Evolutionary conservation across 108 stramenopile species (phyloP), one percentile per base, ranked within the genome.

Genomic region (Schizochytrium sp.): DNA sequence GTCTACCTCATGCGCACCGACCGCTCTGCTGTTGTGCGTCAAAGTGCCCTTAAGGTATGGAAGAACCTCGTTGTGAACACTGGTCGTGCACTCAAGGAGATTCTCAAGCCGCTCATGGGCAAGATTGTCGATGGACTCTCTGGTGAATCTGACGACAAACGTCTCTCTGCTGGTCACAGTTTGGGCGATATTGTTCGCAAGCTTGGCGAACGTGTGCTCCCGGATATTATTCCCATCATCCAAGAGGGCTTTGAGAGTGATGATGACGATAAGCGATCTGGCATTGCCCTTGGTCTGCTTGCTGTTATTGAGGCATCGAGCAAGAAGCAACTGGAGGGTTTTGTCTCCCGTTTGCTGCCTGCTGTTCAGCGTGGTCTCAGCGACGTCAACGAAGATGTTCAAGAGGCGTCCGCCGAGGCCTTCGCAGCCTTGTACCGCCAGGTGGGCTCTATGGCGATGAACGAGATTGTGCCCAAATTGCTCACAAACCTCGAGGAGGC

Each of bases 21-120:
- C 89, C 95, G 94, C 40, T 92, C 94, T 56, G 90, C 95, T 4
- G 94, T 96, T 49, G 99, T 99, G 60, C 96, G 99, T 4, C 97
- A 98, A 88, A 91, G 91, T 46, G 98, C 99, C 46, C 91, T 99
- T 44, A 96, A 97, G 91, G 98, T 98, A 45, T 99, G 98, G 98
- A 99, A 99, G 94, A 96, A 97, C 46, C 96, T 99, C 41, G 98
- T 99, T 5, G 95, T 94, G 72, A 97, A 99, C 87, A 98, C 98
- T 12, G 97, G 96, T 3, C 92, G 98, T 58, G 96, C 96, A 2
- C 90, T 99, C 61, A 93, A 96, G 57, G 98, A 99, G 89, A 97
- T 99, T 87, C 95, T 99, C 47, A 96, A 94, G 4, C 91, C 94
- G 44, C 91, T 99, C 72, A 97, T 99, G 46, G 92, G 91, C 61